phyloP scores from a whole-genome alignment of 768 basidiomycete genomes.

The Phallus indusiatus region DNA sequence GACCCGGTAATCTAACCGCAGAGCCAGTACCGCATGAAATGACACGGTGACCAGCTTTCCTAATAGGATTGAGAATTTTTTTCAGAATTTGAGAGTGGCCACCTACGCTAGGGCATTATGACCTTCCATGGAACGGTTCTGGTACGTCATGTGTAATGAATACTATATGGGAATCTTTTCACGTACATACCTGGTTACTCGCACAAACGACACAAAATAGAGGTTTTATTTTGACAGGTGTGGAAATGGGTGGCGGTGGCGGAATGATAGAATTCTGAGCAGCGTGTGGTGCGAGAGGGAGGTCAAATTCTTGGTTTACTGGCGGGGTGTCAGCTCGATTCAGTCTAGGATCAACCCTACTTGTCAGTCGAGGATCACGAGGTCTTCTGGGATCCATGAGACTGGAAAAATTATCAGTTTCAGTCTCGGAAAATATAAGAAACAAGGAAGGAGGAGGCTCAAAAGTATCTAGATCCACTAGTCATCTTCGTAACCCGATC shows the following conservation, averaged over 20 bases:
- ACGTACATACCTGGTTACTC: conserved; percentile 79
- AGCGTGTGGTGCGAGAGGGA: conserved; percentile 9
- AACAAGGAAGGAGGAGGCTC: conserved; percentile 28
- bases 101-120: conserved; percentile 84
- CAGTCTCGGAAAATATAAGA: not conserved
- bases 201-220: conserved; percentile 98
- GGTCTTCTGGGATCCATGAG: conserved; percentile 72
- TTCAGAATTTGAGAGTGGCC: not conserved
- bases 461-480: conserved; percentile 91
- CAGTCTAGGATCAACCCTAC: conserved; percentile 56
- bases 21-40: conserved; percentile 95
- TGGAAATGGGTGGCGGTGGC: conserved; percentile 2
- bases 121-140: conserved; percentile 99
- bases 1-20: conserved; percentile 90
- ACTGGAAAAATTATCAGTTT: not conserved
- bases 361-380: conserved; percentile 71
- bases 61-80: conserved; percentile 19
- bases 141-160: not conserved
- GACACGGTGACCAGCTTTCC: conserved; percentile 86
- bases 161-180: conserved; percentile 14
- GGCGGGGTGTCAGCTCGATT: conserved; percentile 31
- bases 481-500: conserved; percentile 68
- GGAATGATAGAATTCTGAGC: conserved; percentile 13
- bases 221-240: conserved; percentile 27
- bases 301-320: conserved; percentile 23